These are phyloP conservation scores for Diospyros lotus DNA, from an alignment of 148 eudicot genomes.

Conservation along the genomic window DNA sequence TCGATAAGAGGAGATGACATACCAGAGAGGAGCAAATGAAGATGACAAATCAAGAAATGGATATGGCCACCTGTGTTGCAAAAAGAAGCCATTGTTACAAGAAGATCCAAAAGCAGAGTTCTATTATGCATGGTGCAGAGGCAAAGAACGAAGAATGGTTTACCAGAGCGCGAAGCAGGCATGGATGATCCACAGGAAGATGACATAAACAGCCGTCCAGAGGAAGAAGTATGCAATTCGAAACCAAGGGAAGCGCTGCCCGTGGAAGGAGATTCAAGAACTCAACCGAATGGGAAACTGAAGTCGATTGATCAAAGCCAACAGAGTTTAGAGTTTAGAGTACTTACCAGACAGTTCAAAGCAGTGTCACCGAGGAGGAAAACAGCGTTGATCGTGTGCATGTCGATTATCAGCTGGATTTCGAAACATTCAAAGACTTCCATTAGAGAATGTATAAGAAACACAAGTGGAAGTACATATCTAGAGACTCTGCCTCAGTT, in stretches of 20 bases:
- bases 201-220: constrained; percentile 68
- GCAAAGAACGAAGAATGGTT: constrained; percentile 10
- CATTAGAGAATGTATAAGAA: background rate
- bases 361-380: constrained; percentile 81
- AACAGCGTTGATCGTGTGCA: constrained; percentile 81
- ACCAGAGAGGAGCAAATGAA: constrained; percentile 82
- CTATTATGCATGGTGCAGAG: background rate
- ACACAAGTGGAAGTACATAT: background rate
- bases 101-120: no score
- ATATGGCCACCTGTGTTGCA: constrained; percentile 93
- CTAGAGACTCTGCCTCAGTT: no score
- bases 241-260: constrained; percentile 85
- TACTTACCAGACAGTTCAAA: constrained; percentile 69
- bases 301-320: background rate
- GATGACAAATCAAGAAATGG: constrained; percentile 93
- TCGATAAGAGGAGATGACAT: constrained; percentile 12
- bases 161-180: constrained; percentile 69
- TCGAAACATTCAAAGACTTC: constrained; percentile 1
- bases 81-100: background rate
- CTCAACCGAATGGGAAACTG: background rate
- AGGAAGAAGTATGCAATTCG: constrained; percentile 72
- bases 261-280: background rate
- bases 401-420: constrained; percentile 61
- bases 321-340: background rate
- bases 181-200: constrained; percentile 80